phyloP scores from a whole-genome alignment of 805 yeast genomes.

The Ogataea degrootiae region DNA sequence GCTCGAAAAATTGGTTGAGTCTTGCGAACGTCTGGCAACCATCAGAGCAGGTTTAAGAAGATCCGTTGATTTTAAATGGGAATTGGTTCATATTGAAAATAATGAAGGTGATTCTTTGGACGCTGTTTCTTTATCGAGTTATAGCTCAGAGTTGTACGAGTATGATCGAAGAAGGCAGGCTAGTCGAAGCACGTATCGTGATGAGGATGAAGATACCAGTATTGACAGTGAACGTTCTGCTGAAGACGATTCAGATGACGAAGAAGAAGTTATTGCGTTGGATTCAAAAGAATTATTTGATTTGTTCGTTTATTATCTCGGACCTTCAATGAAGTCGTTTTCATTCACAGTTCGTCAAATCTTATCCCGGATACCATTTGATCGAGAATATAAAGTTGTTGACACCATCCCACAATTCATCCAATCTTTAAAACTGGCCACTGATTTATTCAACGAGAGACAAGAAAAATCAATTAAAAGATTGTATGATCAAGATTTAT shows the following conservation, averaged over 20 bases:
- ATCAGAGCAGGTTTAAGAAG: constrained; percentile 64
- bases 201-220: constrained; percentile 24
- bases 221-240: constrained; percentile 18
- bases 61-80: constrained; percentile 65
- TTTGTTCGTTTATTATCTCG: constrained; percentile 59
- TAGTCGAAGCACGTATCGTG: neutral
- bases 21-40: constrained; percentile 47
- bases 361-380: constrained; percentile 55
- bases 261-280: constrained; percentile 22
- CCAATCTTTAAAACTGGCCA: constrained; percentile 45
- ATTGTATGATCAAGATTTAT: constrained; percentile 53
- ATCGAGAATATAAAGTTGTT: constrained; percentile 32
- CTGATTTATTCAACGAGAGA: constrained; percentile 49
- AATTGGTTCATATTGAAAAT: constrained; percentile 36
- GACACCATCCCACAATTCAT: constrained; percentile 39
- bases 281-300: constrained; percentile 50
- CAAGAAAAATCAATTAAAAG: constrained; percentile 53
- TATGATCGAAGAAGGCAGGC: neutral
- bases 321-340: constrained; percentile 69
- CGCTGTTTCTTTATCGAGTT: constrained; percentile 11
- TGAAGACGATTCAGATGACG: constrained; percentile 29
- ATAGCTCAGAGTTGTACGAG: constrained; percentile 1
- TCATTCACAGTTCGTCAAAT: constrained; percentile 60
- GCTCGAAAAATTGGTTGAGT: constrained; percentile 42
- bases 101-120: neutral